Base-by-base conservation (phyloP, 1,284 basidiomycete species). In the Apiotrichum montevideense region DNA sequence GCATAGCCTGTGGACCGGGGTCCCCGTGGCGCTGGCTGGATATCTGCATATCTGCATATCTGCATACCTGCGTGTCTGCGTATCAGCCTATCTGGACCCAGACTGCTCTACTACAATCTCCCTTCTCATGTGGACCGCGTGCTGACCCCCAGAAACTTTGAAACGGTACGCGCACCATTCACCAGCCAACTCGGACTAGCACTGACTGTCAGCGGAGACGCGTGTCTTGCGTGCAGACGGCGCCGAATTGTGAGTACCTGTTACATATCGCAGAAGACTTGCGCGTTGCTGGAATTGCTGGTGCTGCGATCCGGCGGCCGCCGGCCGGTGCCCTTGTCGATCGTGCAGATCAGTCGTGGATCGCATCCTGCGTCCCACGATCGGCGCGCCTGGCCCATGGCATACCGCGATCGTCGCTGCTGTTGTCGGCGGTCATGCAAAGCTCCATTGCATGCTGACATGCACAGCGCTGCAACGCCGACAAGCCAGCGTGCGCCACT, bases 161-260 rank as follows among this genome's bases (percentile, higher is more conserved):
- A 61, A 61, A 39, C 59, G 59, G 59, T 61, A 51, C 34, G 59
- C 32, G n/a, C 34, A 8, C 13, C 3, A 29, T 7, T n/a, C 7
- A 10, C 37, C 37, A 13, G 8, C 37, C 37, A 39, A 15, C 15
- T 4, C 3, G 7, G n/a, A 49, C 46, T 40, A n/a, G 35, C 40
- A 10, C 15, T 35, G 32, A 33, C 5, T 8, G 21, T 4, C 51
- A 66, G 64, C 35, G 64, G 66, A 15, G 64, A 67, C 47, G 67
- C 67, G 8, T 67, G 67, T 50, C 52, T 69, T 41, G 60, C 62
- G 7, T 69, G 67, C 39, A 62, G 67, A 5, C 55, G 58, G n/a
- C 62, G 67, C 1, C 62, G 66, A 42, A 65, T 69, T 11, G 66
- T 67, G 53, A 56, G 56, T 65, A 14, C 37, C 13, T 39, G 37